Evolutionary conservation across 495 filamentous ascomycete genomes (phyloP).

Genomic region (Xylaria venustula): DNA sequence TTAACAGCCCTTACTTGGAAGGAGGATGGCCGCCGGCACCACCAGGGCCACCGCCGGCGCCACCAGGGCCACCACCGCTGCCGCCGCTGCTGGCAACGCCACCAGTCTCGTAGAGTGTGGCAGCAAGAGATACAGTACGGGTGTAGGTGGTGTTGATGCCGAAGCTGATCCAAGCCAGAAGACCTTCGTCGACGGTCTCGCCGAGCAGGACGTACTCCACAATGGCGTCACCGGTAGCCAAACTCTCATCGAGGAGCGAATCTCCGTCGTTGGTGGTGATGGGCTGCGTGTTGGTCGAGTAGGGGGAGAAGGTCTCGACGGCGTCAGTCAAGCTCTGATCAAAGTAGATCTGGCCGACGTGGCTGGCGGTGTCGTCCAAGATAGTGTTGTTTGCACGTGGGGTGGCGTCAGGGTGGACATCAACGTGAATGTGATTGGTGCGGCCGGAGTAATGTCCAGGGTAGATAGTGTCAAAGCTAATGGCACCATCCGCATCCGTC

Average conservation of each 20-base stretch:
- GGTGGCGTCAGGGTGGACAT: slow-evolving; percentile 46
- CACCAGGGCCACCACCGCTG: background rate
- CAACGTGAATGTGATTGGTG: slow-evolving; percentile 43
- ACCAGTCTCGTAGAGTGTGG: background rate
- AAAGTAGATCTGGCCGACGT: slow-evolving; percentile 65
- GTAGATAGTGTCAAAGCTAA: slow-evolving; percentile 52
- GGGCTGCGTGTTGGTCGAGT: slow-evolving; percentile 53
- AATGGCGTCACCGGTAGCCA: slow-evolving; percentile 56
- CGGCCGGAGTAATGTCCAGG: slow-evolving; percentile 56
- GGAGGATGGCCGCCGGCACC: too few relatives aligned
- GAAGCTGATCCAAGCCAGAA: slow-evolving; percentile 58
- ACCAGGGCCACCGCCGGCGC: too few relatives aligned
- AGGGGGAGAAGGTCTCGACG: slow-evolving; percentile 50
- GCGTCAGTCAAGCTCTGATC: slow-evolving; percentile 47
- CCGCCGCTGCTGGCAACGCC: background rate
- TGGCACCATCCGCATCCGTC: slow-evolving; percentile 47
- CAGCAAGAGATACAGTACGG: background rate
- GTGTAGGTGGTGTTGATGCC: slow-evolving; percentile 44
- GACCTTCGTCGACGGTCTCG: slow-evolving; percentile 49
- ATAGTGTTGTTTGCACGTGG: slow-evolving; percentile 48
- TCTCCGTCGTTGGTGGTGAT: slow-evolving; percentile 55
- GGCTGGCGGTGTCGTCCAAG: slow-evolving; percentile 46
- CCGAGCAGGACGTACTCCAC: slow-evolving; percentile 58
- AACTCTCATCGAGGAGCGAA: slow-evolving; percentile 45
- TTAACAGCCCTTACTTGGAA: too few relatives aligned